These are phyloP conservation scores for Bretschneidera sinensis DNA, from an alignment of 345 rosid genomes.

Conservation along the genomic window DNA sequence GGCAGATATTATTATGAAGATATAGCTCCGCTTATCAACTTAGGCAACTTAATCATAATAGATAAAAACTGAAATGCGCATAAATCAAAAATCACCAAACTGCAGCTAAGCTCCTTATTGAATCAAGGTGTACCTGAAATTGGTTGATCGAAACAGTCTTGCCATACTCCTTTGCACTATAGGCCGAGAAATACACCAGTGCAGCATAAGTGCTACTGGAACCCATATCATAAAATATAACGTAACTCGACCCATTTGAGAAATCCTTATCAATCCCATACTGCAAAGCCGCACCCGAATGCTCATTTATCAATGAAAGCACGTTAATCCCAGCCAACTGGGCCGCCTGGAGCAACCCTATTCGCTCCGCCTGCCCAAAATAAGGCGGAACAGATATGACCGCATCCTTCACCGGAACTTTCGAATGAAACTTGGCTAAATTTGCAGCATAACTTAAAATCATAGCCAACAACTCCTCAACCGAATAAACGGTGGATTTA, in stretches of 20 bases:
- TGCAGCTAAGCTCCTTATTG: background rate
- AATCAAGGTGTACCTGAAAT: conserved; percentile 58
- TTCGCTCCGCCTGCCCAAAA: conserved; percentile 94
- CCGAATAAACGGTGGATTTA: conserved; percentile 39
- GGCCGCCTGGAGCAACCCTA: conserved; percentile 80
- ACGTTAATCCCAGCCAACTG: conserved; percentile 90
- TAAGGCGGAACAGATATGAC: conserved; percentile 88
- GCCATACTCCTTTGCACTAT: conserved; percentile 76
- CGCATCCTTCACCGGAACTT: conserved; percentile 55
- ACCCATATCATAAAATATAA: conserved; percentile 95
- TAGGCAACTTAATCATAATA: too few relatives aligned
- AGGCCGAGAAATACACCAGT: conserved; percentile 84
- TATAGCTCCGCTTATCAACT: too few relatives aligned
- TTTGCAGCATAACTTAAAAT: conserved; percentile 55
- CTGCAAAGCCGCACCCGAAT: conserved; percentile 95
- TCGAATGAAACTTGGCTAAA: conserved; percentile 83
- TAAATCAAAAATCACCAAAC: background rate
- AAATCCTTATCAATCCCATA: conserved; percentile 98
- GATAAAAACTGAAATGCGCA: too few relatives aligned
- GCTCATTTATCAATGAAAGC: conserved; percentile 76
- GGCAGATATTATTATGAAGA: background rate
- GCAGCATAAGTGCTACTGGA: conserved; percentile 86
- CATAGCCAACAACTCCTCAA: conserved; percentile 95
- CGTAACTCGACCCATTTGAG: conserved; percentile 78
- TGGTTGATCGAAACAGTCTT: conserved; percentile 87